Conservation (phyloP, 2,329 filamentous ascomycete genomes). For the Chrysoporthe cubensis region DNA sequence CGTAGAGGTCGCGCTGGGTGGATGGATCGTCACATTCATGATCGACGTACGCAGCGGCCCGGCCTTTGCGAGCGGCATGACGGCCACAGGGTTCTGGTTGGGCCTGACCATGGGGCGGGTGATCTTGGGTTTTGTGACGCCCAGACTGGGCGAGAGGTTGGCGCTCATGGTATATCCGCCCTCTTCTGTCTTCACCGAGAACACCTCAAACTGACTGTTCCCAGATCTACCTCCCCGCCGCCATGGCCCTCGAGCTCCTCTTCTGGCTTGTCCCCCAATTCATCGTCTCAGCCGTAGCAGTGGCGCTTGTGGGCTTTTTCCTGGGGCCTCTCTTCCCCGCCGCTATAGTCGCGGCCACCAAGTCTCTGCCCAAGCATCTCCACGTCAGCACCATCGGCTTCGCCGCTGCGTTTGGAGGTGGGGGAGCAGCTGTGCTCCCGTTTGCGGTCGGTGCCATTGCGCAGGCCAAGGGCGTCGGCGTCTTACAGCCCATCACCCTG, state of each 20-base stretch:
- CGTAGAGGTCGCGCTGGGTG: conserved; percentile 74
- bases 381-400: conserved; percentile 81
- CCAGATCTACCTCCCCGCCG: conserved; percentile 64
- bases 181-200: no score
- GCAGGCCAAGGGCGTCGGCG: conserved; percentile 56
- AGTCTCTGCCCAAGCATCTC: conserved; percentile 69
- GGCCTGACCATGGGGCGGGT: conserved; percentile 75
- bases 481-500: conserved; percentile 61
- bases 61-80: conserved; percentile 73
- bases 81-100: conserved; percentile 80
- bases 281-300: conserved; percentile 72
- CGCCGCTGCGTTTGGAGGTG: conserved; percentile 74
- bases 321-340: conserved; percentile 78
- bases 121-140: conserved; percentile 74
- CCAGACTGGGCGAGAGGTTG: conserved; percentile 69
- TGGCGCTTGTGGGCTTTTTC: conserved; percentile 76
- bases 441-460: conserved; percentile 71
- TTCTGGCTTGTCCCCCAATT: conserved; percentile 85
- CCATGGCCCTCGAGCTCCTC: conserved; percentile 69
- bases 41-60: conserved; percentile 70
- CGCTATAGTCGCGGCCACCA: conserved; percentile 71
- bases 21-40: conserved; percentile 88
- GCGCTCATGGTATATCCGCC: conserved; percentile 47
- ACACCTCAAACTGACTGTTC: conserved; percentile 29
- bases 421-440: conserved; percentile 70